Evolutionary conservation across 148 eudicot species (phyloP).

Genomic region (Gaultheria prostrata): DNA sequence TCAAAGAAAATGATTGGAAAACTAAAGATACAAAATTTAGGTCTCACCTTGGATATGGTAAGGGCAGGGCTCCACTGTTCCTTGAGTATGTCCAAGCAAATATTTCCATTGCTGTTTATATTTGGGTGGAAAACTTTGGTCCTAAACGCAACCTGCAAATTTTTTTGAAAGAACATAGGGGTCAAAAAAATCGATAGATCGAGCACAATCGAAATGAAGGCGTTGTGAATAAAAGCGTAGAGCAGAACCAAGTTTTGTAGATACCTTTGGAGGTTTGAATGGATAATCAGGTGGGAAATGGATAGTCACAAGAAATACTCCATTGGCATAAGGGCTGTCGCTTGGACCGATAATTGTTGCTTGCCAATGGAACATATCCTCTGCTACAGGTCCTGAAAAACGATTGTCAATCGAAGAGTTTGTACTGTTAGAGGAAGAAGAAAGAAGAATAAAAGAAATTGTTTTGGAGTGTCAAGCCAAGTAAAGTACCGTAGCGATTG

Average conservation of each 20-base stretch:
- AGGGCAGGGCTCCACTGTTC: conserved; percentile 86
- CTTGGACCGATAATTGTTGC: conserved; percentile 66
- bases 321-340: conserved; percentile 66
- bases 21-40: not conserved
- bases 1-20: not conserved
- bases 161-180: not conserved
- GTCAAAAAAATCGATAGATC: not conserved
- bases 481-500: not conserved
- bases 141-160: conserved; percentile 61
- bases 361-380: conserved; percentile 74
- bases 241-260: not conserved
- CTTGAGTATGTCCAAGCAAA: conserved; percentile 73
- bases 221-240: not conserved
- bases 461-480: not conserved
- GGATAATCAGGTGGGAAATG: conserved; percentile 76
- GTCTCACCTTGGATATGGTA: conserved; percentile 66
- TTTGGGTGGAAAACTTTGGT: conserved; percentile 74
- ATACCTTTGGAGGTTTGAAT: conserved; percentile 78
- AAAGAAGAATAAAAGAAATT: not conserved
- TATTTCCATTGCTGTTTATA: conserved; percentile 63
- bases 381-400: conserved; percentile 50
- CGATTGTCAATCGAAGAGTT: not conserved
- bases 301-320: conserved; percentile 56
- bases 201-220: not conserved
- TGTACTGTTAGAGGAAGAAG: not conserved